phyloP scores from a whole-genome alignment of 352 stramenopile species.

The Pilasporangium apinafurcum region DNA sequence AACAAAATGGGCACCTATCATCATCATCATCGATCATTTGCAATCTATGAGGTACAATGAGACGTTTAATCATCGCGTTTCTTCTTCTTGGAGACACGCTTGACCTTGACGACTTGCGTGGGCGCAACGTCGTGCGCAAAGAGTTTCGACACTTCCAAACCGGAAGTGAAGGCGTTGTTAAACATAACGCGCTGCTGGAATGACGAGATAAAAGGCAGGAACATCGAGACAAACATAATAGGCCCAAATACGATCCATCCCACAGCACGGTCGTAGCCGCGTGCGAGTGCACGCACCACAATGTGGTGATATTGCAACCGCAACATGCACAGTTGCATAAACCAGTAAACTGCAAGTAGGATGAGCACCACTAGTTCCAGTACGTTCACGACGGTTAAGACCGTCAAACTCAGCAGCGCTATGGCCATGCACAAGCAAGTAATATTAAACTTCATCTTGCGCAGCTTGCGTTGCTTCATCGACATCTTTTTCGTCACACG shows the following conservation, averaged over 20 bases:
- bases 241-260: constrained; percentile 87
- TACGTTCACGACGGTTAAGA: constrained; percentile 66
- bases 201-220: constrained; percentile 81
- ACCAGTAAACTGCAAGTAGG: constrained; percentile 78
- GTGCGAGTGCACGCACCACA: constrained; percentile 67
- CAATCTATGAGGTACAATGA: constrained; percentile 2
- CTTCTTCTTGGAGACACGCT: constrained; percentile 87
- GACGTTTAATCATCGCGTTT: constrained; percentile 69
- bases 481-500: constrained; percentile 87
- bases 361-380: constrained; percentile 69
- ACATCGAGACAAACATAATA: constrained; percentile 87
- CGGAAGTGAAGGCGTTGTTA: constrained; percentile 86
- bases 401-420: constrained; percentile 59
- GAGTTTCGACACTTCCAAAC: constrained; percentile 84
- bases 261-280: constrained; percentile 67
- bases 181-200: constrained; percentile 90
- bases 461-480: constrained; percentile 86
- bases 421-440: constrained; percentile 61
- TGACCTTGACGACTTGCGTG: constrained; percentile 79
- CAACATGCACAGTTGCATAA: constrained; percentile 77
- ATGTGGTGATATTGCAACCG: constrained; percentile 83
- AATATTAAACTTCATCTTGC: constrained; percentile 86
- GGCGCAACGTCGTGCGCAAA: constrained; percentile 82
- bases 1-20: neutral
- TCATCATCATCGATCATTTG: neutral